These are phyloP conservation scores for Aureobasidium sp. DNA, from an alignment of 2,329 filamentous ascomycete species.

Conservation along the genomic window DNA sequence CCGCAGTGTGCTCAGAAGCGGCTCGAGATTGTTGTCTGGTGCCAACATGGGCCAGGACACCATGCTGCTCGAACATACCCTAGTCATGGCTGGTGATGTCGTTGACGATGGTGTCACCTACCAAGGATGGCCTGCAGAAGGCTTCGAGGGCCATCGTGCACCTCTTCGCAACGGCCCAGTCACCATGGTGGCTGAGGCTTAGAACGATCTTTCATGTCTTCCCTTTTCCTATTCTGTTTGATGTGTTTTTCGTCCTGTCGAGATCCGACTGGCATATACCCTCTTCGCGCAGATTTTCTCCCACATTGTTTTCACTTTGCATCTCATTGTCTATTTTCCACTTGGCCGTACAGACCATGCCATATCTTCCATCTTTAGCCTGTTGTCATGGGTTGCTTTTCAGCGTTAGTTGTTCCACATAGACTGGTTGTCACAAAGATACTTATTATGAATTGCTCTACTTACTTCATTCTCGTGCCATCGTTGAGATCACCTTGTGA, in stretches of 20 bases:
- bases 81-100: conserved; percentile 51
- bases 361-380: neutral
- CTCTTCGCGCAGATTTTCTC: neutral
- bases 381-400: neutral
- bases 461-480: neutral
- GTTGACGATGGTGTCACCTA: conserved; percentile 45
- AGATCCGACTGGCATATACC: conserved; percentile 2
- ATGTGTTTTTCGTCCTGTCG: neutral
- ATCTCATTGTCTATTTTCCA: neutral
- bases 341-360: neutral
- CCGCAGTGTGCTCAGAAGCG: conserved; percentile 46
- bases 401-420: neutral
- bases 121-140: conserved; percentile 51
- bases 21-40: conserved; percentile 47
- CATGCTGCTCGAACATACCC: conserved; percentile 51
- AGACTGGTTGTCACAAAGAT: neutral
- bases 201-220: neutral
- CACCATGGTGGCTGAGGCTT: neutral
- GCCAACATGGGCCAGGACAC: conserved; percentile 48
- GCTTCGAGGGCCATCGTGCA: conserved; percentile 24
- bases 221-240: neutral
- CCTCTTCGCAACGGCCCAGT: conserved; percentile 8
- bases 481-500: neutral
- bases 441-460: neutral
- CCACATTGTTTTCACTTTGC: neutral